Conservation (phyloP, 129 eudicot species). For the Pseudognaphalium luteoalbum region DNA sequence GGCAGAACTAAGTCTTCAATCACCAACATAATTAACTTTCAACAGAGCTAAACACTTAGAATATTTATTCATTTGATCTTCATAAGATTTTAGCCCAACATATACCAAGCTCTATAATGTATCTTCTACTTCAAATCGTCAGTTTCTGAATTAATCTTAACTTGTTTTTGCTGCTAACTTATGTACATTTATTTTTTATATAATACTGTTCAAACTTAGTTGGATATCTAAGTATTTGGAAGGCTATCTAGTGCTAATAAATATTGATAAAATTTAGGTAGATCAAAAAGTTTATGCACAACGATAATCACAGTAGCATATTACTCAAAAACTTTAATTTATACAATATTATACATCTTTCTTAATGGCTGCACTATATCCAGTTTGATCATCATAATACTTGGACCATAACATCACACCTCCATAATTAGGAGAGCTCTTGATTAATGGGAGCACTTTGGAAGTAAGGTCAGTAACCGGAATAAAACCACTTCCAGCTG, state of each 20-base stretch:
- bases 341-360: constrained; percentile 8
- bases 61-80: no score
- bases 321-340: background rate
- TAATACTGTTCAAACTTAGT: background rate
- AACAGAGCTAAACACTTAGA: no score
- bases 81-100: no score
- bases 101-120: no score
- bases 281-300: background rate
- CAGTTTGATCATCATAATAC: constrained; percentile 36
- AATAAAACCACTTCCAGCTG: constrained; percentile 46
- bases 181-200: background rate
- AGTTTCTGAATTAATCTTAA: no score
- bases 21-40: no score
- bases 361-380: constrained; percentile 37
- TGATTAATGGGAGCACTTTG: constrained; percentile 36
- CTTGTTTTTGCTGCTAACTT: no score
- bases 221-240: background rate
- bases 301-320: background rate
- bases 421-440: constrained; percentile 37
- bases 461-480: constrained; percentile 36
- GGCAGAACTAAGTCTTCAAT: no score
- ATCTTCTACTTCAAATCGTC: no score
- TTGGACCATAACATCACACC: constrained; percentile 44
- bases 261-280: no score
- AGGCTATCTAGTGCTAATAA: background rate